phyloP scores from a whole-genome alignment of 2,329 filamentous ascomycete genomes.

The Fusarium hainanense region DNA sequence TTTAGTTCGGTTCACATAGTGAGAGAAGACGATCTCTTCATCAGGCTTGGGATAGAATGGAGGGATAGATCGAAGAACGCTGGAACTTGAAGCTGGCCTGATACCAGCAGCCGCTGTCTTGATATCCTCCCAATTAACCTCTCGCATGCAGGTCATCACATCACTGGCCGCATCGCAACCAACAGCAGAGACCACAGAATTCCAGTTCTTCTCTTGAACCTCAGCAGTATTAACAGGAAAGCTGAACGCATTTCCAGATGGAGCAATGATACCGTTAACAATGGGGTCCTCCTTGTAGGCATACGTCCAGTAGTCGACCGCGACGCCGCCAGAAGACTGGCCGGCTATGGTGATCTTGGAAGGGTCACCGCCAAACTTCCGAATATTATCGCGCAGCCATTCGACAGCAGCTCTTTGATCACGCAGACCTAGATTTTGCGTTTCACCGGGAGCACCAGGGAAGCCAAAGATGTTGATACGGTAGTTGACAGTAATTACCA shows the following conservation, averaged over 20 bases:
- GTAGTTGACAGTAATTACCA: slow-evolving; percentile 62
- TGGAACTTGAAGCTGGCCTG: slow-evolving; percentile 48
- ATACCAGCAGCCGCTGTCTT: slow-evolving; percentile 52
- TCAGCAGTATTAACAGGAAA: slow-evolving; percentile 55
- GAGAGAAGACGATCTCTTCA: slow-evolving; percentile 53
- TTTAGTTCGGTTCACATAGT: slow-evolving; percentile 52
- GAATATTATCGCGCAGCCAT: slow-evolving; percentile 50
- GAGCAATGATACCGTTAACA: slow-evolving; percentile 57
- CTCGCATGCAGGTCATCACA: slow-evolving; percentile 53
- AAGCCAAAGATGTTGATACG: slow-evolving; percentile 58
- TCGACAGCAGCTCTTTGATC: slow-evolving; percentile 49
- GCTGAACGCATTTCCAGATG: slow-evolving; percentile 59
- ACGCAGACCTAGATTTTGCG: slow-evolving; percentile 45
- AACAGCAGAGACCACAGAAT: slow-evolving; percentile 53
- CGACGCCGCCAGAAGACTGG: slow-evolving; percentile 50
- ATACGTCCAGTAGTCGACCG: slow-evolving; percentile 61
- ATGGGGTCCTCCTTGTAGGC: slow-evolving; percentile 62
- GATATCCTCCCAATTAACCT: slow-evolving; percentile 51
- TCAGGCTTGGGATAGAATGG: slow-evolving; percentile 58
- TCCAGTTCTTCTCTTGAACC: slow-evolving; percentile 55
- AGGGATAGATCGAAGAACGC: slow-evolving; percentile 51
- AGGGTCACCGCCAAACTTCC: slow-evolving; percentile 46
- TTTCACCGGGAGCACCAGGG: slow-evolving; percentile 46
- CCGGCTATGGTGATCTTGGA: slow-evolving; percentile 50
- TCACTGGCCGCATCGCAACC: slow-evolving; percentile 51